phyloP scores from a whole-genome alignment of 2,329 filamentous ascomycete species.

The Metarhizium brunneum region DNA sequence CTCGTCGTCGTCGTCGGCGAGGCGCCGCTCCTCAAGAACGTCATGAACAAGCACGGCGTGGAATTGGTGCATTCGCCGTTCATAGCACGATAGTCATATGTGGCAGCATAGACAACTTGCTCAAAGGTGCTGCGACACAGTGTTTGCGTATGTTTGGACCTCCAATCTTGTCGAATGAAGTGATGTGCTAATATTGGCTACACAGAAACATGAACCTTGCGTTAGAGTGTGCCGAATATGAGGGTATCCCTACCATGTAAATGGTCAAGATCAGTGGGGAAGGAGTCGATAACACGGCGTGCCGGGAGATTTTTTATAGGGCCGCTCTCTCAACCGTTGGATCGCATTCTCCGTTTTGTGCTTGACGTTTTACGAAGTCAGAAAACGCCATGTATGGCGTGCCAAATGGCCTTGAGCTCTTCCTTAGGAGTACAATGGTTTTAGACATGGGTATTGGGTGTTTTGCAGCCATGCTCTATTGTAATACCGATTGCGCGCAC shows the following conservation, averaged over 20 bases:
- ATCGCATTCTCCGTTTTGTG: too few relatives aligned
- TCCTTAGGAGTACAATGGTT: too few relatives aligned
- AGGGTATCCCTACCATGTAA: conserved; percentile 62
- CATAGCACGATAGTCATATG: conserved; percentile 81
- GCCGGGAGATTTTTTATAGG: too few relatives aligned
- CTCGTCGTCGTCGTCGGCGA: conserved; percentile 89
- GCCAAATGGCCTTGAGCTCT: too few relatives aligned
- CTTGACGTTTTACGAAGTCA: too few relatives aligned
- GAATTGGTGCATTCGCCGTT: conserved; percentile 96
- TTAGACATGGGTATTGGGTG: too few relatives aligned
- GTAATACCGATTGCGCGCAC: too few relatives aligned
- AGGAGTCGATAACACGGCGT: too few relatives aligned
- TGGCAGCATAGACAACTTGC: conserved; percentile 84
- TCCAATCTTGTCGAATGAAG: neutral
- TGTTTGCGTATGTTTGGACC: conserved; percentile 63
- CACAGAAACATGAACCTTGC: conserved; percentile 86
- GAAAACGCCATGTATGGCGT: too few relatives aligned
- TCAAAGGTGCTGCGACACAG: conserved; percentile 89
- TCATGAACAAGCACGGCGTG: conserved; percentile 75
- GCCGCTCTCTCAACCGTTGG: too few relatives aligned
- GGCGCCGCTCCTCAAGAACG: conserved; percentile 74
- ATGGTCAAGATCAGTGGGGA: neutral
- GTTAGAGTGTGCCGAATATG: conserved; percentile 80
- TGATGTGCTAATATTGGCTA: conserved; percentile 43
- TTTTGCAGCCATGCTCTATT: too few relatives aligned